Base-by-base conservation (phyloP, 2,329 filamentous ascomycete genomes). In the Microcyclospora pomicola region DNA sequence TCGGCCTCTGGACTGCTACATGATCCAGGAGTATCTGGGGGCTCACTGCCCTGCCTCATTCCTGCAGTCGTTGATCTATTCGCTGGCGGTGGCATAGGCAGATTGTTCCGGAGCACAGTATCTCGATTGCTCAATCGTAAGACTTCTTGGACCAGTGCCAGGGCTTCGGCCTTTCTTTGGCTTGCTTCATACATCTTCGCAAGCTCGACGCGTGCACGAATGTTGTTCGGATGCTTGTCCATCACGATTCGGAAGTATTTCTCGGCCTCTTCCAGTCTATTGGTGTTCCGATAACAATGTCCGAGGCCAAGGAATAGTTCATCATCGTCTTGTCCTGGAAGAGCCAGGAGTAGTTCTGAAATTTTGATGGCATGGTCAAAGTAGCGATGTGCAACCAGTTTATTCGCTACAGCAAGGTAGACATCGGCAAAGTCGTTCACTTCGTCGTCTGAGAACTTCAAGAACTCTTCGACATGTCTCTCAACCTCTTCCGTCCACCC, bases 141-240 rank as follows among this genome's bases (percentile, higher is more conserved):
- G 7, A 83, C 77, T 55, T 92, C 80, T 27, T 80, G 80, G 35
- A 83, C 75, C 36, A 86, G 73, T 42, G 81, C 77, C 41, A 86
- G 73, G 1, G 86, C 86, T 51, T 84, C 76, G 50, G 86, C 80
- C 15, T 73, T 76, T 30, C 33, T 32, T 7, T 34, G 34, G 12
- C 14, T 31, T 19, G 15, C n/a, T 61, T 80, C 75, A 52, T 92
- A 94, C 58, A 95, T 75, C 50, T 82, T 86, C 10, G 84, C 84
- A 9, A 95, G 67, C 49, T 84, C 75, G 24, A 82, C 75, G 30
- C 84, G 78, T 30, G 84, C 82, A 44, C 86, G 79, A 34, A 88
- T 76, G 41, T 80, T 77, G 31, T 75, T 67, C 33, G 77, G 66
- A 44, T 92, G 81, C 42, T 76, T 71, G 36, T 84, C 75, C 29